Evolutionary conservation across 139 green algal genomes (phyloP), one percentile per base, ranked within the genome.

Genomic region (Zygnema circumcarinatum): DNA sequence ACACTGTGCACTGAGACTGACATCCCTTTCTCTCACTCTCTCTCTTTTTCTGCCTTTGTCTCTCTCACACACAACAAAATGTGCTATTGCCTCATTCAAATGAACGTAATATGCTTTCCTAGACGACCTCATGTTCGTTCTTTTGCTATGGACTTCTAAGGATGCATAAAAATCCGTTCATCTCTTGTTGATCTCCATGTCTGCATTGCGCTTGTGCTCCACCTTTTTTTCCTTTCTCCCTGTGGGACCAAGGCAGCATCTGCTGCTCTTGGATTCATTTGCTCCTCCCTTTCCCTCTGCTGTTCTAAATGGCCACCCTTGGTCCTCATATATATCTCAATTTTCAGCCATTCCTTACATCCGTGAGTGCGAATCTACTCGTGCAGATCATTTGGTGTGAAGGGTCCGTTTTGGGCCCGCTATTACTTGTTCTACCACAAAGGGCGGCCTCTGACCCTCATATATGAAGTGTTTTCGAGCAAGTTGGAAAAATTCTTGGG

Each of bases 371-470:
- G n/a, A n/a, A n/a, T n/a, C n/a, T n/a, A n/a, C n/a, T n/a, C n/a
- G 75, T 88, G 67, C 82, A 88, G 82, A 40, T 36, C 29, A 20
- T 91, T 91, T 87, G 73, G 74, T 1, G 2, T 2, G 0, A 16
- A 29, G 1, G 96, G 95, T 1, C 95, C 94, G 0, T 97, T 98
- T 39, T 98, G 96, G 96, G 95, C 92, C 0, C 89, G 96, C 11
- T 92, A 97, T 47, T 99, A 99, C 92, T 84, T 97, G 0, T 99
- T 99, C 84, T 98, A 94, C 94, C 93, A 96, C 89, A 91, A 92
- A 2, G 92, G 94, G 1, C 54, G 87, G 42, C 96, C 96, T 2
- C 89, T 99, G 2, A 99, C 96, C 22, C 83, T 98, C 20, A 98
- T 99, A 38, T 97, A 98, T 78, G 96, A 99, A 87, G 96, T 98